phyloP scores from a whole-genome alignment of 1,139 yeast species.

The Magnusiomyces tetraspermus region DNA sequence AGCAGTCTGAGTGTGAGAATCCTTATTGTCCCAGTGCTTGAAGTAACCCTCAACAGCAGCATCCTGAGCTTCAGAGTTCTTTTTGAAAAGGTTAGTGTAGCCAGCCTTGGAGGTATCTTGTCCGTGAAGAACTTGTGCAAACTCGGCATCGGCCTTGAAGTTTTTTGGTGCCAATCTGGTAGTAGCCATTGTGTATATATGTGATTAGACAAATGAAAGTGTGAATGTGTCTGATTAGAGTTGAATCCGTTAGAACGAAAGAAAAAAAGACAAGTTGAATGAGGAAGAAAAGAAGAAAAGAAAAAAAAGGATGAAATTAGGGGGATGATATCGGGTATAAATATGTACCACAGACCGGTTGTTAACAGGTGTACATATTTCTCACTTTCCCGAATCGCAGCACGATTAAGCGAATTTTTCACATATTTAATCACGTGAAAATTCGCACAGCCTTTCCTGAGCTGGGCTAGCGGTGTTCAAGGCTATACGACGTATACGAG shows the following conservation, averaged over 20 bases:
- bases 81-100: constrained; percentile 62
- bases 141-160: constrained; percentile 39
- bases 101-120: constrained; percentile 58
- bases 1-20: constrained; percentile 53
- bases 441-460: background rate
- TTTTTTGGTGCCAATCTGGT: constrained; percentile 35
- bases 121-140: constrained; percentile 84
- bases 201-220: background rate
- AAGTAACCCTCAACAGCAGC: constrained; percentile 85
- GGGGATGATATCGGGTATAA: no score
- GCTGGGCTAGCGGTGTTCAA: background rate
- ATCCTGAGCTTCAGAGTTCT: constrained; percentile 68
- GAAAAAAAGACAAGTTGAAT: background rate
- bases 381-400: no score
- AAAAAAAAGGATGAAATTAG: background rate
- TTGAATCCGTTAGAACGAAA: background rate
- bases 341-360: background rate
- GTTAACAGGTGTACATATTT: no score
- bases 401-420: no score
- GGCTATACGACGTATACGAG: background rate
- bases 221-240: background rate
- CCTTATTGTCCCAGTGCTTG: constrained; percentile 78
- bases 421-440: background rate
- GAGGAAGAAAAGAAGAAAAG: background rate
- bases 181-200: constrained; percentile 21